Base-by-base conservation (phyloP, 306 rosid genomes). In the Vicia sativa region DNA sequence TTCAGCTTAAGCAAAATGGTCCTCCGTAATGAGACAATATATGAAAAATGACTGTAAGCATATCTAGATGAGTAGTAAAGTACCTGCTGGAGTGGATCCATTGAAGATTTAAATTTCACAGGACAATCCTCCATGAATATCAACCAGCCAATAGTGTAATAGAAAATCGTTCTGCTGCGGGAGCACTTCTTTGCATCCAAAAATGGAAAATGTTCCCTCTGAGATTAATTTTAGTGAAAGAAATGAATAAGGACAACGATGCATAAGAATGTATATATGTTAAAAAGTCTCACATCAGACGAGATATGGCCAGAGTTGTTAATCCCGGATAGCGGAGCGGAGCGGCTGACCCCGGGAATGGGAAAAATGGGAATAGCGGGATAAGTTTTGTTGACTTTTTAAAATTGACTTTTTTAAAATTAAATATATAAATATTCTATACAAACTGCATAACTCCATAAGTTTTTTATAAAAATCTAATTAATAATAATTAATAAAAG, bases 41-140 rank as follows among this genome's bases (percentile, higher is more conserved):
- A 68, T 15, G 31, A 39, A 50, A 68, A 68, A 42, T 23, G 35
- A 39, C 12, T 3, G 58, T 60, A 62, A 49, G 66, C 56, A 72
- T 23, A 75, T 59, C 70, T 31, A 66, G 64, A 74, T 16, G 61
- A 55, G 74, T 54, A 38, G 62, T 28, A 65, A 67, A 48, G 53
- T 82, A 90, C 98, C 88, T 92, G 90, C 82, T 84, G 84, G 64
- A 92, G 93, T 53, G 98, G 98, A 74, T 89, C 98, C 96, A 92
- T 92, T 31, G 98, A 92, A 62, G 95, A 87, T 87, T 87, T 92
- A 73, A 92, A 92, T 80, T 90, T 92, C 72, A 84, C 89, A 18
- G 89, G 84, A 78, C 96, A 87, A 66, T 92, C 98, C 70, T 92
- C 98, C 98, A 89, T 89, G 74, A 89, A 92, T 57, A 92, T 80